Conservation (phyloP, 768 basidiomycete genomes). For the Hirschioporus abietinus region DNA sequence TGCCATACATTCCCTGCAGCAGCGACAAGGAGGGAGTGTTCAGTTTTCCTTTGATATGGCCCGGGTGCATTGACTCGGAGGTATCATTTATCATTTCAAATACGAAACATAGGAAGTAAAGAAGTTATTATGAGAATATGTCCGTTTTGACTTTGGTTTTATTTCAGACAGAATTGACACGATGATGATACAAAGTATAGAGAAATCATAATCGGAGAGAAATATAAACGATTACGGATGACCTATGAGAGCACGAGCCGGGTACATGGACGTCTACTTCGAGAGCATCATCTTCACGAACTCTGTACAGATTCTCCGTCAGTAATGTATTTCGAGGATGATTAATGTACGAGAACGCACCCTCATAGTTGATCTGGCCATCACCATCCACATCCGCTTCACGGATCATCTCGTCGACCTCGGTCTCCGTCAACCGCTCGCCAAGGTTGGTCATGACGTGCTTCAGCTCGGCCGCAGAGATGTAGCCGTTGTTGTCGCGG, state of each 20-base stretch:
- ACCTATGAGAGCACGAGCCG: background rate
- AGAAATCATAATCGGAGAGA: background rate
- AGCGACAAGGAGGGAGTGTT: too few species aligned
- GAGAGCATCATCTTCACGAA: slow-evolving; percentile 83
- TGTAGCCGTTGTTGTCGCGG: slow-evolving; percentile 91
- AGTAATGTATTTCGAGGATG: slow-evolving; percentile 7
- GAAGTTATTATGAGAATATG: background rate
- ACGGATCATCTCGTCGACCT: slow-evolving; percentile 96
- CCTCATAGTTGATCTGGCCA: slow-evolving; percentile 88
- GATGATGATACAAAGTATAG: background rate
- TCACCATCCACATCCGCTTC: slow-evolving; percentile 94
- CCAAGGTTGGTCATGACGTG: slow-evolving; percentile 91
- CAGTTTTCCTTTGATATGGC: too few species aligned
- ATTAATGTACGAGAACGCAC: slow-evolving; percentile 31
- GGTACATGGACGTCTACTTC: slow-evolving; percentile 34
- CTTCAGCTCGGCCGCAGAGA: slow-evolving; percentile 79
- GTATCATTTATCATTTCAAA: too few species aligned
- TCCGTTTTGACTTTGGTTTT: background rate
- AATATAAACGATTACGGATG: background rate
- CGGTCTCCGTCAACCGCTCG: slow-evolving; percentile 80
- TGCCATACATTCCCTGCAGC: too few species aligned
- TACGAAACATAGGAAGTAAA: too few species aligned
- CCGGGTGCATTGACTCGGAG: too few species aligned
- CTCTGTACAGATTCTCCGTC: slow-evolving; percentile 36
- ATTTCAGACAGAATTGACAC: background rate